A percentile compares a stretch with the other conserved stretches of the same genome.
Conservation (phyloP, 1,139 yeast species). For the Magnusiomyces tetraspermus region DNA sequence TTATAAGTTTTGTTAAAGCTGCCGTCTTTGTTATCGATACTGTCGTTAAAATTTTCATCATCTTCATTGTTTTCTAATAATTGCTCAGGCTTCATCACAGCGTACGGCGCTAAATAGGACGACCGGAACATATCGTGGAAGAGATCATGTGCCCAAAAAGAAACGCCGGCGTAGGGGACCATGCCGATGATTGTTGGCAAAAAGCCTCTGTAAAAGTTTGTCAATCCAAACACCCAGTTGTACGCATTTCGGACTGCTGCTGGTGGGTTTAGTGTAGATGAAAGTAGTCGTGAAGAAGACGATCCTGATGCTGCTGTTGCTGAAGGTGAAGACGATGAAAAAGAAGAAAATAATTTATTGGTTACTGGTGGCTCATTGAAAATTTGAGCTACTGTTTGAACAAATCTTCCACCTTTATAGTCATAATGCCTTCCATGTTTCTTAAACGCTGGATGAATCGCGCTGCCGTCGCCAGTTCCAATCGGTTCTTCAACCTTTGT, state of each 20-base stretch:
- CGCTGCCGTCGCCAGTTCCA: not conserved
- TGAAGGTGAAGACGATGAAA: conserved; percentile 26
- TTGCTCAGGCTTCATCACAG: conserved; percentile 36
- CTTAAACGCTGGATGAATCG: conserved; percentile 17
- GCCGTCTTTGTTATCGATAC: conserved; percentile 1
- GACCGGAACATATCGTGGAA: conserved; percentile 78
- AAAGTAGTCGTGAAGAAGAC: conserved; percentile 12
- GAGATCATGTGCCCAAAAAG: conserved; percentile 87
- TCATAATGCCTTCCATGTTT: conserved; percentile 23
- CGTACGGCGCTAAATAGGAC: conserved; percentile 42
- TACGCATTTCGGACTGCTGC: conserved; percentile 7
- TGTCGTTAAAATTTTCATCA: conserved; percentile 6
- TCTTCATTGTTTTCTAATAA: not conserved
- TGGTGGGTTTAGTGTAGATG: conserved; percentile 17
- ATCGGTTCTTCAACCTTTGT: conserved; percentile 39
- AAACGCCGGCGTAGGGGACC: conserved; percentile 97
- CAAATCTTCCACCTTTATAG: conserved; percentile 44
- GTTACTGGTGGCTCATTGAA: conserved; percentile 42
- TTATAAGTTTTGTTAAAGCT: conserved; percentile 9
- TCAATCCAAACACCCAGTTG: conserved; percentile 15
- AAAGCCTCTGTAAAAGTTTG: conserved; percentile 89
- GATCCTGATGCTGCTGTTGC: conserved; percentile 19
- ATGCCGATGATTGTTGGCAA: conserved; percentile 90
- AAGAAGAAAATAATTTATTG: not conserved
- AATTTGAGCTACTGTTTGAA: conserved; percentile 45